These are phyloP conservation scores for Helotiales sp. DNA, from an alignment of 2,329 filamentous ascomycete species.

Conservation along the genomic window DNA sequence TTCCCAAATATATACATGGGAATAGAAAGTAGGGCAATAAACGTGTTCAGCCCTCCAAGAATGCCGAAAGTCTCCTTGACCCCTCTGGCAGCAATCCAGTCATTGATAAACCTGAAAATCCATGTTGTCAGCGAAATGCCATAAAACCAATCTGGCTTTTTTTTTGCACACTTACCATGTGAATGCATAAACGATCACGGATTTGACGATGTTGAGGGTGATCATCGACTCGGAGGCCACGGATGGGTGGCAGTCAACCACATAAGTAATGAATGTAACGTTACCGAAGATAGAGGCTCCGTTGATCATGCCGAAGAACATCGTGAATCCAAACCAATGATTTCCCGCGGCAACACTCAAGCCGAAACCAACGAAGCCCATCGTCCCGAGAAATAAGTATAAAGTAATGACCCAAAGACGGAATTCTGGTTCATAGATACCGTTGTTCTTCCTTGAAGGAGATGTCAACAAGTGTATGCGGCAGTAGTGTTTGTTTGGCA, in stretches of 20 bases:
- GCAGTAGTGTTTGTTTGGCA: not conserved
- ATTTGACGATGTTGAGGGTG: not conserved
- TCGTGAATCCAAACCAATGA: not conserved
- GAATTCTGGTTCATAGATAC: not conserved
- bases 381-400: not conserved
- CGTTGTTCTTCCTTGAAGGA: not conserved
- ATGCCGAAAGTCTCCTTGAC: not conserved
- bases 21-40: not conserved
- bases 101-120: not conserved
- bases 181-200: not conserved
- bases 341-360: not conserved
- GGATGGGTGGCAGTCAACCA: not conserved
- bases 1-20: not conserved
- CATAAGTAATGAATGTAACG: not conserved
- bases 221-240: not conserved
- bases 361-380: not conserved
- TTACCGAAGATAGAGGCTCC: not conserved
- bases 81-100: not conserved
- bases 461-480: not conserved
- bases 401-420: not conserved
- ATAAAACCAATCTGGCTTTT: not conserved
- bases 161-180: not conserved
- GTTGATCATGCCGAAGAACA: not conserved
- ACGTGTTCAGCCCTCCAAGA: not conserved
- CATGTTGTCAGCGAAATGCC: not conserved